Percentiles rank a stretch among this genome's conserved stretches.
Conservation (phyloP, 805 yeast genomes). For the Pichia manshurica region DNA sequence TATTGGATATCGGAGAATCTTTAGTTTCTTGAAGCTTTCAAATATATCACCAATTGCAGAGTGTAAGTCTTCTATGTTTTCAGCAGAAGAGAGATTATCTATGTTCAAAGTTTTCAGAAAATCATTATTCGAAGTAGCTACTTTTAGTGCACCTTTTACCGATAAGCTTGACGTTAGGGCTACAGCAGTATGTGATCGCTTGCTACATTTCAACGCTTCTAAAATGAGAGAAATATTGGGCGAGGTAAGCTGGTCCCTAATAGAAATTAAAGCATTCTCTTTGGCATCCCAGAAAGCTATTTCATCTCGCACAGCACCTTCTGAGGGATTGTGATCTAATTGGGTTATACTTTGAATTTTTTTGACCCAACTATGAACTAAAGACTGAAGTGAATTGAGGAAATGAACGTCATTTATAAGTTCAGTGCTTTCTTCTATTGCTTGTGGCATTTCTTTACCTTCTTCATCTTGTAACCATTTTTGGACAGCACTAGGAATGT, state of each 20-base stretch:
- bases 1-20: slow-evolving; percentile 58
- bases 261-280: slow-evolving; percentile 51
- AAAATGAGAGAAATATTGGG: slow-evolving; percentile 53
- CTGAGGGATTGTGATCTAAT: slow-evolving; percentile 45
- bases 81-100: slow-evolving; percentile 46
- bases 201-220: slow-evolving; percentile 58
- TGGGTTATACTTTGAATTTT: slow-evolving; percentile 53
- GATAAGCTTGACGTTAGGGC: slow-evolving; percentile 69
- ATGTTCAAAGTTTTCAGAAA: slow-evolving; percentile 69
- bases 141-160: slow-evolving; percentile 45
- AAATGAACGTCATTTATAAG: slow-evolving; percentile 45
- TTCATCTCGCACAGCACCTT: slow-evolving; percentile 59
- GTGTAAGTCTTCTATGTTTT: slow-evolving; percentile 39
- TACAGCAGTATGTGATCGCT: slow-evolving; percentile 75
- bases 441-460: slow-evolving; percentile 9
- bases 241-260: slow-evolving; percentile 52
- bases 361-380: slow-evolving; percentile 70
- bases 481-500: slow-evolving; percentile 48
- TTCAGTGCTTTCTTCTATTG: slow-evolving; percentile 19
- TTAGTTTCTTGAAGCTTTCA: slow-evolving; percentile 57
- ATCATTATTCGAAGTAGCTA: slow-evolving; percentile 51
- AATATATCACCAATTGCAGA: slow-evolving; percentile 45
- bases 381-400: slow-evolving; percentile 62
- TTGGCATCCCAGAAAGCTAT: slow-evolving; percentile 72
- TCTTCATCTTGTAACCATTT: slow-evolving; percentile 29